phyloP scores from a whole-genome alignment of 768 basidiomycete species.

The Leccinellum luteum region DNA sequence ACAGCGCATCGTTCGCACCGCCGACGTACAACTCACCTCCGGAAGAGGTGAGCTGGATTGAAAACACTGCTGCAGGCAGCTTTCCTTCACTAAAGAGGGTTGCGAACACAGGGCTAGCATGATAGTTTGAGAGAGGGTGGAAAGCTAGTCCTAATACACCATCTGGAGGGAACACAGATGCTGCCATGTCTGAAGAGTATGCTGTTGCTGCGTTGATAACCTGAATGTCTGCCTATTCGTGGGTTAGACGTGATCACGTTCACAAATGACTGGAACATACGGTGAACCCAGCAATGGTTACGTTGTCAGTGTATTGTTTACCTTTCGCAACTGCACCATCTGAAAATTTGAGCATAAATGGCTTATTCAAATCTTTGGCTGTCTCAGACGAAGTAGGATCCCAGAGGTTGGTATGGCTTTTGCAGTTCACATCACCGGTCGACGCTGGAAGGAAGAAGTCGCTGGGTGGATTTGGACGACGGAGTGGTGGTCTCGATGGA shows the following conservation, averaged over 20 bases:
- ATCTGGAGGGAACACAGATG: slow-evolving; percentile 6
- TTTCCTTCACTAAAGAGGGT: slow-evolving; percentile 20
- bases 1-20: slow-evolving; percentile 38
- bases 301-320: slow-evolving; percentile 35
- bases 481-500: neutral
- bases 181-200: slow-evolving; percentile 1
- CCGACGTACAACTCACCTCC: slow-evolving; percentile 39
- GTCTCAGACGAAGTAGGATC: slow-evolving; percentile 25
- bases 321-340: slow-evolving; percentile 35
- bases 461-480: slow-evolving; percentile 3
- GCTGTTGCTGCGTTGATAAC: slow-evolving; percentile 8
- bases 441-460: slow-evolving; percentile 12
- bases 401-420: slow-evolving; percentile 24
- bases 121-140: slow-evolving; percentile 22
- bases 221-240: slow-evolving; percentile 8
- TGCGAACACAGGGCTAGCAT: slow-evolving; percentile 28
- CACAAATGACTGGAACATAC: neutral
- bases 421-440: slow-evolving; percentile 20
- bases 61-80: slow-evolving; percentile 27
- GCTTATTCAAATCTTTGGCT: slow-evolving; percentile 17
- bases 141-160: slow-evolving; percentile 32
- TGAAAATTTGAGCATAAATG: slow-evolving; percentile 31
- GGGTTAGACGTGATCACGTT: neutral
- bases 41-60: slow-evolving; percentile 9
- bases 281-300: slow-evolving; percentile 1